phyloP scores from a whole-genome alignment of 805 yeast genomes.

The Saccharomycopsis babjevae region DNA sequence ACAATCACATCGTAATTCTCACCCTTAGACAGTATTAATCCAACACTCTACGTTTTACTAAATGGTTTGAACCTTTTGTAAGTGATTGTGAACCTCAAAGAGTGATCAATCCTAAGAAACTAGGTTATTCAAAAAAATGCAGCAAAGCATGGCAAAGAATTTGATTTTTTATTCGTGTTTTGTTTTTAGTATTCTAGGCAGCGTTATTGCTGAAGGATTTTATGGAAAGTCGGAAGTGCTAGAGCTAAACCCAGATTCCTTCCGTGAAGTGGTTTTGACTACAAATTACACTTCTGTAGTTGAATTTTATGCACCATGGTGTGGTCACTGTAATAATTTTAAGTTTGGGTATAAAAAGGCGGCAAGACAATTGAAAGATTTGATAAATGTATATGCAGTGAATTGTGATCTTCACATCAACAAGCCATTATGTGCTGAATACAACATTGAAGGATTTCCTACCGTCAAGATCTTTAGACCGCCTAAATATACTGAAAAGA shows the following conservation, averaged over 20 bases:
- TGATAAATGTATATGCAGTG: constrained; percentile 66
- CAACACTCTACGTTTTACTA: too few species aligned
- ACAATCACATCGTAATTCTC: neutral
- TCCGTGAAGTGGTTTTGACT: constrained; percentile 53
- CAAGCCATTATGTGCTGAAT: constrained; percentile 55
- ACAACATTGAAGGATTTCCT: constrained; percentile 71
- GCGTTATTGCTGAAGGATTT: constrained; percentile 22
- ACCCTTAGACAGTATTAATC: neutral
- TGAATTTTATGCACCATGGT: constrained; percentile 96
- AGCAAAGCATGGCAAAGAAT: neutral
- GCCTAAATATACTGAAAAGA: constrained; percentile 40
- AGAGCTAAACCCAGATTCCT: constrained; percentile 47
- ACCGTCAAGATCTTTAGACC: constrained; percentile 77
- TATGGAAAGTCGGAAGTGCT: constrained; percentile 39
- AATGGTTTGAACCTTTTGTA: too few species aligned
- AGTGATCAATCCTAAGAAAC: neutral
- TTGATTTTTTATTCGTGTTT: neutral
- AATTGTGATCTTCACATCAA: constrained; percentile 71
- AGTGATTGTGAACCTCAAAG: too few species aligned
- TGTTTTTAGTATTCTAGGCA: neutral
- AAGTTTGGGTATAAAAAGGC: constrained; percentile 55
- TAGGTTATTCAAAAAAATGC: neutral
- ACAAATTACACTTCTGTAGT: constrained; percentile 75
- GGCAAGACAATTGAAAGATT: constrained; percentile 46
- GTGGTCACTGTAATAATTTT: constrained; percentile 81